Base-by-base conservation (phyloP, 345 rosid genomes). In the Sisymbrium irio region DNA sequence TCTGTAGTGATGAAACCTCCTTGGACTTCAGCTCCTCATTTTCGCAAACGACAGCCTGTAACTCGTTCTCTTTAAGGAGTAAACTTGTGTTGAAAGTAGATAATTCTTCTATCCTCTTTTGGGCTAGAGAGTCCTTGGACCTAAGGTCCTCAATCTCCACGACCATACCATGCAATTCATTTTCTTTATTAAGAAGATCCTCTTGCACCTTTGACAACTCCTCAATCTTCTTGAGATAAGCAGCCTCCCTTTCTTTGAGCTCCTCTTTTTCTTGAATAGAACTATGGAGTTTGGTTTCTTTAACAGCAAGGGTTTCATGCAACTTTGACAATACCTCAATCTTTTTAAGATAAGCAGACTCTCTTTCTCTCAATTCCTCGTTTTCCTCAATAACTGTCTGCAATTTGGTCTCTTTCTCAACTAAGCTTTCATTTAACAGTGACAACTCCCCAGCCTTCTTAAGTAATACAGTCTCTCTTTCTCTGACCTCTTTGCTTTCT, bases 401-500 rank as follows among this genome's bases (percentile, higher is more conserved):
- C 74, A 93, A 33, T 83, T 84, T 87, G 36, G 46, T 45, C 15
- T 57, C 75, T 68, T 75, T 68, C 62, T 61, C 68, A 60, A 9
- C 54, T 47, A 59, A 67, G 39, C 22, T 53, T 35, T 69, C 69
- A 28, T 69, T 62, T 27, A 69, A 3, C 9, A 3, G 6, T 53
- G 74, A 39, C 47, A 75, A 40, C 55, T 67, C 69, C 47, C 64
- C 71, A 3, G 35, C 54, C 64, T 63, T 73, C 64, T 54, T 53
- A 53, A 73, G 63, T 20, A 42, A 54, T 19, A 22, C n/a, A 45
- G 66, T 20, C 69, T 62, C 77, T 42, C 41, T 51, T 41, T 62
- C 65, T 9, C 83, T 74, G 41, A 87, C 83, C 73, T 87, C 88
- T 41, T 88, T 84, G 50, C 79, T 89, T 83, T 84, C 98, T 73